phyloP scores from a whole-genome alignment of 2,329 filamentous ascomycete species.

The Penicillium janthinellum region DNA sequence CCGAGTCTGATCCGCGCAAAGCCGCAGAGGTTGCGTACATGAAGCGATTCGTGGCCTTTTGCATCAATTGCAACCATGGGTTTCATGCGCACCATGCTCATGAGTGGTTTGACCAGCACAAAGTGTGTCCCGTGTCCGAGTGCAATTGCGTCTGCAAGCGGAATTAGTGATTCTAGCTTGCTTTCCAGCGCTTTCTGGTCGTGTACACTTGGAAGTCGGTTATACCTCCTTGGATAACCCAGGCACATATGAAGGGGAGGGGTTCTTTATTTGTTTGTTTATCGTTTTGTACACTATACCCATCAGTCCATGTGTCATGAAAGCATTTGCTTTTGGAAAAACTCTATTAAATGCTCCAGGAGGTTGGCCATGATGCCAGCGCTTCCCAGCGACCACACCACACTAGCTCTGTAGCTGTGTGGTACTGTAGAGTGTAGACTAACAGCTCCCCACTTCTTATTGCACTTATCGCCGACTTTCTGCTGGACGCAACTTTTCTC shows the following conservation, averaged over 20 bases:
- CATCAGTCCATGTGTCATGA: conserved; percentile 5
- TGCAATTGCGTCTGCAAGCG: conserved; percentile 46
- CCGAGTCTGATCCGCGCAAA: conserved; percentile 29
- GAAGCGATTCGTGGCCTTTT: conserved; percentile 61
- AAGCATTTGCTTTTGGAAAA: not conserved
- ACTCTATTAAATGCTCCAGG: not conserved
- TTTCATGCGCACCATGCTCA: conserved; percentile 65
- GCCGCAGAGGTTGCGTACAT: conserved; percentile 49
- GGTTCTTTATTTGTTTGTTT: not conserved
- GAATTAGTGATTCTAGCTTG: conserved; percentile 3
- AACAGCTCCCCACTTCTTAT: not conserved
- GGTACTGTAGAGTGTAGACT: not conserved
- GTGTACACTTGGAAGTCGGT: not conserved
- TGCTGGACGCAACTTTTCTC: not conserved
- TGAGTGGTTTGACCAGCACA: conserved; percentile 58
- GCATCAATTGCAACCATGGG: conserved; percentile 64
- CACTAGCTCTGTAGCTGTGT: no score
- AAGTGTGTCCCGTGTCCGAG: conserved; percentile 44
- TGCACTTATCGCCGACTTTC: not conserved
- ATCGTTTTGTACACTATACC: conserved; percentile 17
- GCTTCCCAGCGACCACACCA: no score
- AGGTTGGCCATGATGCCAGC: not conserved
- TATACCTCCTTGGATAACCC: not conserved
- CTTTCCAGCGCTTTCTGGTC: not conserved
- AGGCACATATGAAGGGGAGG: not conserved